These are phyloP conservation scores for Elymus sibiricus DNA, from an alignment of 176 grass and related monocot genomes.

Conservation along the genomic window DNA sequence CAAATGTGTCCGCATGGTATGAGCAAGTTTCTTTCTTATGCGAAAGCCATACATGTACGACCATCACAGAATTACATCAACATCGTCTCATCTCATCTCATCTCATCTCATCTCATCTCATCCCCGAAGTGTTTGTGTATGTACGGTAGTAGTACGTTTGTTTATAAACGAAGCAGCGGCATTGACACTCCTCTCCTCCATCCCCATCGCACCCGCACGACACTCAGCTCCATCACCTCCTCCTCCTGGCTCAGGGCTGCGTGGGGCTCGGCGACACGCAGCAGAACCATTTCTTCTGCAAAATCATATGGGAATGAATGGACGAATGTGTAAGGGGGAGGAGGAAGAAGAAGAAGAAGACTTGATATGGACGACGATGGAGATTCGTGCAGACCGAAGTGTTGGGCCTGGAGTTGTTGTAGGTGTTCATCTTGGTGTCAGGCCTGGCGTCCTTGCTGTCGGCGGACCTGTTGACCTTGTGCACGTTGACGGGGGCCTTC, in stretches of 20 bases:
- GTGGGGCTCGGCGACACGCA: conserved; percentile 78
- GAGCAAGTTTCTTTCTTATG: conserved; percentile 33
- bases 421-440: conserved; percentile 21
- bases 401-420: conserved; percentile 41
- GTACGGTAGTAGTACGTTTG: conserved; percentile 26
- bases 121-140: conserved; percentile 9
- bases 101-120: conserved; percentile 26
- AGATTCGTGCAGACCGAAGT: conserved; percentile 39
- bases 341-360: background rate
- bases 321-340: background rate
- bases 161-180: conserved; percentile 32
- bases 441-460: conserved; percentile 48
- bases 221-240: background rate
- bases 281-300: conserved; percentile 92
- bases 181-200: conserved; percentile 15
- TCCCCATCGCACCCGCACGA: background rate
- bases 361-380: too few relatives aligned
- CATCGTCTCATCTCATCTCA: background rate
- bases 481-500: conserved; percentile 41
- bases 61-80: conserved; percentile 30
- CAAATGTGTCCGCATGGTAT: conserved; percentile 11
- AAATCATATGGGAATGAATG: too few relatives aligned
- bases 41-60: background rate
- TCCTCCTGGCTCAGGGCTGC: conserved; percentile 44
- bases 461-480: conserved; percentile 34